phyloP scores from a whole-genome alignment of 1,139 yeast genomes.

The Kazachstania sp. region DNA sequence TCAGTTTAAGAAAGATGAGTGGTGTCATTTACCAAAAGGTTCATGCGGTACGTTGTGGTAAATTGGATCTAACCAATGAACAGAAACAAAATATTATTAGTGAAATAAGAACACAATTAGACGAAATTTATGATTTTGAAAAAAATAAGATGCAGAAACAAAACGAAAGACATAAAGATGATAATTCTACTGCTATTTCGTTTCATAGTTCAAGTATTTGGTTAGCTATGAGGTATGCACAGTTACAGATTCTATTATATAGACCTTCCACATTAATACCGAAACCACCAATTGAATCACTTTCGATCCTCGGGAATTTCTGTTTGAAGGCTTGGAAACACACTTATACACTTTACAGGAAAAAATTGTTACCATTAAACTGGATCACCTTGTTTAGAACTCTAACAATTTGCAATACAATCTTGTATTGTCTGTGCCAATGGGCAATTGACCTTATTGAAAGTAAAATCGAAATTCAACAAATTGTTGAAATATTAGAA shows the following conservation, averaged over 20 bases:
- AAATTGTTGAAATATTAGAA: slow-evolving; percentile 39
- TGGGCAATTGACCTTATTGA: slow-evolving; percentile 39
- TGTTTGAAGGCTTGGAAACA: slow-evolving; percentile 37
- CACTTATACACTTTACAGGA: slow-evolving; percentile 37
- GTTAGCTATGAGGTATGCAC: slow-evolving; percentile 41
- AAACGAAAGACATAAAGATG: slow-evolving; percentile 15
- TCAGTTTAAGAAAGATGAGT: slow-evolving; percentile 37
- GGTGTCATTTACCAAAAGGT: slow-evolving; percentile 37
- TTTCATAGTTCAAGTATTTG: slow-evolving; percentile 39
- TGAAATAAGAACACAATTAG: slow-evolving; percentile 35
- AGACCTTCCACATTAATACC: slow-evolving; percentile 43
- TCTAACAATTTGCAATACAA: slow-evolving; percentile 38
- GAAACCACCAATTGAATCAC: slow-evolving; percentile 33
- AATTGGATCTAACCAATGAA: slow-evolving; percentile 23
- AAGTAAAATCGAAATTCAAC: slow-evolving; percentile 38
- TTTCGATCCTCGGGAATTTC: slow-evolving; percentile 35
- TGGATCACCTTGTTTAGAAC: slow-evolving; percentile 44
- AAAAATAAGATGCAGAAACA: slow-evolving; percentile 19
- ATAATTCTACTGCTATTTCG: slow-evolving; percentile 21
- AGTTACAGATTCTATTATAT: slow-evolving; percentile 37
- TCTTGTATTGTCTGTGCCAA: slow-evolving; percentile 39
- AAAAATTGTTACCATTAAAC: slow-evolving; percentile 38
- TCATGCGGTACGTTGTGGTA: slow-evolving; percentile 36
- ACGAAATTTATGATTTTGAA: slow-evolving; percentile 35
- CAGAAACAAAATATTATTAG: slow-evolving; percentile 29